These are phyloP conservation scores for Hypoxylon sp. DNA, from an alignment of 2,329 filamentous ascomycete species.

Conservation along the genomic window DNA sequence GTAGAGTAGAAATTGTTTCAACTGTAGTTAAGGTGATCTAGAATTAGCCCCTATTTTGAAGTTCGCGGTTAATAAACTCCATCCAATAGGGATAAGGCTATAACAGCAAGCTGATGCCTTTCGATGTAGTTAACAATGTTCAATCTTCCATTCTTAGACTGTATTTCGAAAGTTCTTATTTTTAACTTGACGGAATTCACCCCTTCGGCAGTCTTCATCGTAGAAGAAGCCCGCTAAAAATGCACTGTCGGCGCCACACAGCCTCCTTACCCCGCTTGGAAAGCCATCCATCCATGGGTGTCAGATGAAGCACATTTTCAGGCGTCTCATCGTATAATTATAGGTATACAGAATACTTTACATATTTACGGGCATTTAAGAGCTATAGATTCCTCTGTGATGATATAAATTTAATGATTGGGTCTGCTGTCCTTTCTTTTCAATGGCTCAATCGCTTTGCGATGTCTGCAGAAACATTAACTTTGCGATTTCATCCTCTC, in stretches of 20 bases:
- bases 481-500: not conserved
- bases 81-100: too few relatives aligned
- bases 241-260: not conserved
- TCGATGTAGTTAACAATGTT: not conserved
- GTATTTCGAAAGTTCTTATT: not conserved
- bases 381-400: not conserved
- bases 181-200: not conserved
- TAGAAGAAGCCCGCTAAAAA: not conserved
- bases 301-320: not conserved
- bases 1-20: too few relatives aligned
- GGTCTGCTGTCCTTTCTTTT: not conserved
- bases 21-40: too few relatives aligned
- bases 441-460: not conserved
- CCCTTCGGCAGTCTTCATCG: not conserved
- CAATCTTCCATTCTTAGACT: not conserved
- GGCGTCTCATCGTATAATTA: not conserved
- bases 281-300: not conserved
- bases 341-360: not conserved
- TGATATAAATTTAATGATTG: not conserved
- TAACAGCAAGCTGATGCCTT: too few relatives aligned
- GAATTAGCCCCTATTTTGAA: too few relatives aligned
- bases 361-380: not conserved
- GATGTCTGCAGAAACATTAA: not conserved
- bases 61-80: too few relatives aligned
- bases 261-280: not conserved